Evolutionary conservation across 2,329 filamentous ascomycete species (phyloP), one percentile per base, ranked within the genome.

Genomic region (Graphiopsis chlorocephala): DNA sequence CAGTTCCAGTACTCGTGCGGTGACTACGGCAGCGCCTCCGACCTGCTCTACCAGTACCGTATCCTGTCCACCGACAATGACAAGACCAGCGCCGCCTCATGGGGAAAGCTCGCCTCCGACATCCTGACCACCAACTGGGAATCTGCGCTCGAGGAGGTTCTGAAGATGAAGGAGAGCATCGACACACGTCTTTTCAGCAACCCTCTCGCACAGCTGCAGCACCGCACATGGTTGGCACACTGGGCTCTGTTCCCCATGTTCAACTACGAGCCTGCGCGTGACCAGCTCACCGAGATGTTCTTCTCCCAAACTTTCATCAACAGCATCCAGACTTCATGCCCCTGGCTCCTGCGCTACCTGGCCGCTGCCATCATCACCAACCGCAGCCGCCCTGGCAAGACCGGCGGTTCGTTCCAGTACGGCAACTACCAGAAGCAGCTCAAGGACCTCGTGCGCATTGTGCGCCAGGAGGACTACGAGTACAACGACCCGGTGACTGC

Each of bases 221-320:
- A 97, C 85, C 92, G 95, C 77, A 96, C 93, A 65, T 97, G 94
- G 92, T 85, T 99, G 74, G 90, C 97, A 74, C 95, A 99, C 90
- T 99, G 95, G 93, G 89, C 92, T 53, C 89, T 99, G 67, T 99
- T 98, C 87, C 94, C 95, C 68, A 93, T 97, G 82, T 99, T 98
- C 87, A 98, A 99, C 88, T 90, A 92, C 82, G 94, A 98, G 75
- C 85, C 88, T 70, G 92, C 92, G 65, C 92, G 94, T 75, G 95
- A 99, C 77, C 87, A 88, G 72, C 86, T 99, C 73, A 92, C 95
- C 76, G 95, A 99, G 73, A 88, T 98, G 78, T 95, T 97, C 86
- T 98, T 99, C 87, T 96, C 91, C 69, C 91, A 93, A 69, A 87
- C 92, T 73, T 99, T 92, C 85, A 99, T 99, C 88, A 99, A 98